Conservation (phyloP, 257 asterid genomes). For the Marsdenia floribunda region DNA sequence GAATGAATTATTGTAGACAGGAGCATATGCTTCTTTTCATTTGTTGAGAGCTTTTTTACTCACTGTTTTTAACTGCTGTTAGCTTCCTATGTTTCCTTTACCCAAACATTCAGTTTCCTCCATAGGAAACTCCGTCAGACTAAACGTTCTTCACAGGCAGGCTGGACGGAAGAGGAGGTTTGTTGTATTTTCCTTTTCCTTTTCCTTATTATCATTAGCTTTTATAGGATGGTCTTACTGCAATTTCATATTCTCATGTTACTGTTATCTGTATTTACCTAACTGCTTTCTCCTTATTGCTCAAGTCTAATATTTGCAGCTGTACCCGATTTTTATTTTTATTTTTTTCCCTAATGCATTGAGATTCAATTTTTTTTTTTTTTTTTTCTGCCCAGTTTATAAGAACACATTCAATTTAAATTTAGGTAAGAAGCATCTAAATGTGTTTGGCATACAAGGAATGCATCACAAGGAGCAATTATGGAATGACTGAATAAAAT, state of each 20-base stretch:
- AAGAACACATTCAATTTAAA: background rate
- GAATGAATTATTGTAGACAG: background rate
- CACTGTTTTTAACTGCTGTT: constrained; percentile 20
- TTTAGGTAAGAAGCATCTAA: background rate
- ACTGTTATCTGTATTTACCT: background rate
- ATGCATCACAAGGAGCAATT: background rate
- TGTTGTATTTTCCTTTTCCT: constrained; percentile 5
- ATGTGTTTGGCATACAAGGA: background rate
- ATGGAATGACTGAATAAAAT: background rate
- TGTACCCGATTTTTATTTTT: background rate
- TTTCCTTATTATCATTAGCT: background rate
- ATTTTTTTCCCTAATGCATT: too few species aligned
- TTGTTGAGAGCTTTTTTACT: constrained; percentile 18
- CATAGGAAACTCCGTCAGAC: constrained; percentile 32
- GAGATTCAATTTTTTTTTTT: background rate
- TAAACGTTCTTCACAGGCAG: constrained; percentile 80
- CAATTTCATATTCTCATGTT: background rate
- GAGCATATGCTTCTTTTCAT: constrained; percentile 9
- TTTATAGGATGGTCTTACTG: background rate
- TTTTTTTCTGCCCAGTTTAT: background rate
- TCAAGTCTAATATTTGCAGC: background rate
- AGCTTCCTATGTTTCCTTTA: constrained; percentile 11
- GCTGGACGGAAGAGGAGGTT: constrained; percentile 91
- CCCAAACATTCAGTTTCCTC: constrained; percentile 28
- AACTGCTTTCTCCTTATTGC: background rate